phyloP scores from a whole-genome alignment of 192 early-diverging fungal species.

The Coemansia sp. region DNA sequence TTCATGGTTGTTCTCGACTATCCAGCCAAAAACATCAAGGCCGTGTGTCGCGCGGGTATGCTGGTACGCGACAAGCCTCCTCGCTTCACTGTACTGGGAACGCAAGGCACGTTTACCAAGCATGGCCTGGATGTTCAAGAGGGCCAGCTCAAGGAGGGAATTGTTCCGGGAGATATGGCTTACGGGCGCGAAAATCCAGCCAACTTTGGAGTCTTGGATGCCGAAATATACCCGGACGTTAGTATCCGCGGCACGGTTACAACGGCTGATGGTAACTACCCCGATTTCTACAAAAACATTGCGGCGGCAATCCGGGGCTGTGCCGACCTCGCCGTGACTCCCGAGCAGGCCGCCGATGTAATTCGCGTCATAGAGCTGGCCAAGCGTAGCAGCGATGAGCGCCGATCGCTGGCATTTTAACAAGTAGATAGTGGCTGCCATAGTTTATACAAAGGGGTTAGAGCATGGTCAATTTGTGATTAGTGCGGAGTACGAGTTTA shows the following conservation, averaged over 20 bases:
- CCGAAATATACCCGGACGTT: slow-evolving; percentile 48
- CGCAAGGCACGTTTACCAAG: slow-evolving; percentile 67
- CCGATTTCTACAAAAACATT: slow-evolving; percentile 66
- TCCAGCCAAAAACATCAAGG: slow-evolving; percentile 57
- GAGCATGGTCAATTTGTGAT: background rate
- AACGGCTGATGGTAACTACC: slow-evolving; percentile 60
- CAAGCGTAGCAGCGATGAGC: slow-evolving; percentile 60
- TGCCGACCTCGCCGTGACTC: slow-evolving; percentile 55
- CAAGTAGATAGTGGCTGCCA: background rate
- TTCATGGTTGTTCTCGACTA: slow-evolving; percentile 67
- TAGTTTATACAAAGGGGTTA: background rate
- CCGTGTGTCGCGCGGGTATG: slow-evolving; percentile 67
- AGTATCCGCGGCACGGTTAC: slow-evolving; percentile 56
- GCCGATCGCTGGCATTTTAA: slow-evolving; percentile 53
- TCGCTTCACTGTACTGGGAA: slow-evolving; percentile 68
- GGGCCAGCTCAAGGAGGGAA: slow-evolving; percentile 66
- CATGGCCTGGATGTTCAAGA: slow-evolving; percentile 73
- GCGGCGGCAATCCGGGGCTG: slow-evolving; percentile 57
- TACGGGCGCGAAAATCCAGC: slow-evolving; percentile 61
- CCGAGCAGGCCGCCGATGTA: slow-evolving; percentile 64
- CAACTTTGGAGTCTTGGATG: slow-evolving; percentile 56
- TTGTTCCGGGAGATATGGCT: slow-evolving; percentile 47
- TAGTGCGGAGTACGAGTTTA: too few relatives aligned
- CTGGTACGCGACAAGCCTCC: slow-evolving; percentile 62
- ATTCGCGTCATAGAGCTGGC: slow-evolving; percentile 72